phyloP scores from a whole-genome alignment of 306 rosid genomes.

The Castanea crenata region DNA sequence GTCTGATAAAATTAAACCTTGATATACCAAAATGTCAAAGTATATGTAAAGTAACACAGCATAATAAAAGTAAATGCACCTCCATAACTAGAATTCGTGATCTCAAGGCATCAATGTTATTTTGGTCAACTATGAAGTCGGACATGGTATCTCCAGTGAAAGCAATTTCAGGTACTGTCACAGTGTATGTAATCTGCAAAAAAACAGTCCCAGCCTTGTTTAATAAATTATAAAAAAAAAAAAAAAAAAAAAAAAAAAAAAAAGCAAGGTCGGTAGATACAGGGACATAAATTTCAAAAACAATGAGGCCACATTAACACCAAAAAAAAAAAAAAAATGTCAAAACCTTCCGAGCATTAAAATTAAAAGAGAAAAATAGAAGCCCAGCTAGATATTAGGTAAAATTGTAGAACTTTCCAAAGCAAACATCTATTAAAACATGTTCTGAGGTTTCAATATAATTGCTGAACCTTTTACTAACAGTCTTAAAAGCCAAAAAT shows the following conservation, averaged over 20 bases:
- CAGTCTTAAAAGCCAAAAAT: not conserved
- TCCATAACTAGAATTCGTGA: constrained; percentile 83
- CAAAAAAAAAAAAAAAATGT: not conserved
- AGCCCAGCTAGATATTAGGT: not conserved
- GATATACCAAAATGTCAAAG: not conserved
- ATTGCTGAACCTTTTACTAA: not conserved
- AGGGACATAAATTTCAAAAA: not conserved
- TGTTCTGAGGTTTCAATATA: not conserved
- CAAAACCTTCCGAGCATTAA: not conserved
- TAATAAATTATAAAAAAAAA: constrained; percentile 1
- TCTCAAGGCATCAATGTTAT: constrained; percentile 63
- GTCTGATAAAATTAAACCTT: not conserved
- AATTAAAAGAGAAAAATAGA: not conserved
- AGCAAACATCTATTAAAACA: not conserved
- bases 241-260: not conserved
- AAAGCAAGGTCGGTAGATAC: not conserved
- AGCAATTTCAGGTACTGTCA: constrained; percentile 78
- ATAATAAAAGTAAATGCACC: constrained; percentile 43
- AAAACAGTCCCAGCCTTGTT: constrained; percentile 13
- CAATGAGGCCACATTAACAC: not conserved
- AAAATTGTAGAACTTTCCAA: not conserved
- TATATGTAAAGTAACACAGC: no score
- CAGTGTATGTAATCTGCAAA: constrained; percentile 74
- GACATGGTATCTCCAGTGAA: constrained; percentile 90
- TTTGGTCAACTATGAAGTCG: constrained; percentile 65